phyloP scores from a whole-genome alignment of 176 grass and related monocot species.

The Olyra latifolia region DNA sequence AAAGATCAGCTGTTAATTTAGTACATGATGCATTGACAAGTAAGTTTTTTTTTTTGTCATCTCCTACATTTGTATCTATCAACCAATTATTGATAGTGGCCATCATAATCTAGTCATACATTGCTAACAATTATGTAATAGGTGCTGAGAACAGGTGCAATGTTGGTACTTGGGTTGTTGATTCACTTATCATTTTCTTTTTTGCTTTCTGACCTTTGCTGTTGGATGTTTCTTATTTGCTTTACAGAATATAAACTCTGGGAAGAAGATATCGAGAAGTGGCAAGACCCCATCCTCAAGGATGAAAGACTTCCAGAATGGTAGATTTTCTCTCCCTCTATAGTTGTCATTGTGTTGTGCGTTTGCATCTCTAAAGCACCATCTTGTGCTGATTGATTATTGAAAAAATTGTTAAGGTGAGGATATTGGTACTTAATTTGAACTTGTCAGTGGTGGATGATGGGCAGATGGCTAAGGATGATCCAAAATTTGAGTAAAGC shows the following conservation, averaged over 20 bases:
- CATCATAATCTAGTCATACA: background rate
- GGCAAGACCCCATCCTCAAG: slow-evolving; percentile 86
- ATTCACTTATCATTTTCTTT: background rate
- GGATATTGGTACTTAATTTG: background rate
- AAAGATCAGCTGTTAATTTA: slow-evolving; percentile 79
- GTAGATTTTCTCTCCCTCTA: slow-evolving; percentile 42
- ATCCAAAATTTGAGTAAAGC: background rate
- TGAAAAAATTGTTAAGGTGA: background rate
- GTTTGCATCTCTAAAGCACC: background rate
- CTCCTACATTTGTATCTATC: slow-evolving; percentile 12
- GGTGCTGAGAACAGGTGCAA: background rate
- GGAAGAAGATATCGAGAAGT: slow-evolving; percentile 99
- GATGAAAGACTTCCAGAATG: slow-evolving; percentile 92
- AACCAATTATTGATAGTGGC: slow-evolving; percentile 8
- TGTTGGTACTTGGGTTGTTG: background rate
- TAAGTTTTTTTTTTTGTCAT: slow-evolving; percentile 50
- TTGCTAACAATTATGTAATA: background rate
- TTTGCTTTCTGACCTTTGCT: slow-evolving; percentile 22
- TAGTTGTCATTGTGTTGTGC: background rate
- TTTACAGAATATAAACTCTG: slow-evolving; percentile 80
- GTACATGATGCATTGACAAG: slow-evolving; percentile 96
- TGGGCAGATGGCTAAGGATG: background rate
- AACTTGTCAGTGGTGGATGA: background rate
- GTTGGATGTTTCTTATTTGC: slow-evolving; percentile 1
- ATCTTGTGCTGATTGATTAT: slow-evolving; percentile 1